Evolutionary conservation across 1,284 basidiomycete species (phyloP), one percentile per base, ranked within the genome.

Genomic region (Dichomitus squalens): DNA sequence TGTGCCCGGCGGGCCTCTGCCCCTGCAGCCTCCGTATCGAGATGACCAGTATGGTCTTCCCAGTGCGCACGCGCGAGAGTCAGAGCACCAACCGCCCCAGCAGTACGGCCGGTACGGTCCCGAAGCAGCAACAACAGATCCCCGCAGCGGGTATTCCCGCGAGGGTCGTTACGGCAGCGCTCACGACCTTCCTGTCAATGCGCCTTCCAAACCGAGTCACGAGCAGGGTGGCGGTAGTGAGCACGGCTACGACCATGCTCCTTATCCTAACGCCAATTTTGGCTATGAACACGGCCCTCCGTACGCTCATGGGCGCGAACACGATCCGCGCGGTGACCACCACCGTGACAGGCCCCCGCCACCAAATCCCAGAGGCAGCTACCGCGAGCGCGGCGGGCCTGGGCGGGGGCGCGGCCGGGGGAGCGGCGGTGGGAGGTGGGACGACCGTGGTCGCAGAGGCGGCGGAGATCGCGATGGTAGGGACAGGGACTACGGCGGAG

Each of bases 371-470:
- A 69, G 71, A 73, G 79, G 80, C 64, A 75, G 77, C 58, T 73
- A 69, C 64, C 78, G 78, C 74, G 79, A 80, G 49, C 75, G 76
- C 61, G 76, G 60, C 23, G 79, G 76, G 64, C 74, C 79, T 64
- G 77, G 77, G 55, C 74, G 80, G 63, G 77, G 78, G 55, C 75
- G 78, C 48, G 72, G 70, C 27, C 71, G 73, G 60, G 78, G 78
- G 55, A 75, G 79, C 46, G 72, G 70, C 25, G 69, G 73, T 61
- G 78, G 76, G 57, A 73, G 76, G 60, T 79, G 78, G 77, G 80
- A 72, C 53, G 70, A 75, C 57, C 70, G 68, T 5, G 20, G 49
- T 8, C 35, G 43, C 2, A 29, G 21, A 7, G 31, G 43, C 23
- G 34, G 34, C 12, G 20, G 35, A 65, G 81, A 82, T 66, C 74